A percentile compares a stretch with the other conserved stretches of the same genome.
These are phyloP conservation scores for Penicillium ucsense DNA, from an alignment of 495 filamentous ascomycete species.

Conservation along the genomic window DNA sequence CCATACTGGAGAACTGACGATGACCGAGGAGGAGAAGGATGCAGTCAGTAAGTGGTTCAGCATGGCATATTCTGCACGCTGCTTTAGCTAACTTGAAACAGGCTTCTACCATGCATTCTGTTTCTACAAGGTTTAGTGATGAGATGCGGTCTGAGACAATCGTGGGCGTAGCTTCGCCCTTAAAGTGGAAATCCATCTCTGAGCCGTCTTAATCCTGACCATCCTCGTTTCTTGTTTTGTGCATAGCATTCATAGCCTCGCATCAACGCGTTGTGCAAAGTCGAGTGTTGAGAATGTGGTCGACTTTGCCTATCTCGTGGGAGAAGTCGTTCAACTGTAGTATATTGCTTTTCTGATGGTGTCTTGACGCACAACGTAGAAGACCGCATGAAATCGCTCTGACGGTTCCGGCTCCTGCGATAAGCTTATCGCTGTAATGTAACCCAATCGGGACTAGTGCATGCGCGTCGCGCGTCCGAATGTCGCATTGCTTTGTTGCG, in stretches of 20 bases:
- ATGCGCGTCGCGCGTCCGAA: slow-evolving; percentile 24
- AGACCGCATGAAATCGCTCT: too few species aligned
- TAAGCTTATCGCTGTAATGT: slow-evolving; percentile 20
- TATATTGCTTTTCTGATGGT: too few species aligned
- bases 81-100: slow-evolving; percentile 13
- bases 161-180: not conserved
- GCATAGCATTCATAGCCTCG: too few species aligned
- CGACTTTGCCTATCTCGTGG: too few species aligned
- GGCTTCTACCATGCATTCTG: slow-evolving; percentile 86
- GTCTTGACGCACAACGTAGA: too few species aligned
- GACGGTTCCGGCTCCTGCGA: not conserved
- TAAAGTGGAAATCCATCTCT: too few species aligned
- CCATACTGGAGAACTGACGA: slow-evolving; percentile 52
- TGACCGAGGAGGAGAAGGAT: slow-evolving; percentile 77
- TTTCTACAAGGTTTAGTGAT: slow-evolving; percentile 74
- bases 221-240: too few species aligned
- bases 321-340: too few species aligned
- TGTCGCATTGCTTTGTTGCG: slow-evolving; percentile 8
- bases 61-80: not conserved
- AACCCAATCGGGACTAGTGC: slow-evolving; percentile 26
- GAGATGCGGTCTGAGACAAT: not conserved
- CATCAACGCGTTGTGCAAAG: too few species aligned
- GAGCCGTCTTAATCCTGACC: too few species aligned
- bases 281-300: too few species aligned
- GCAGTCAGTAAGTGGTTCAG: slow-evolving; percentile 52